phyloP scores from a whole-genome alignment of 2,329 filamentous ascomycete genomes.

The Penicillium hordei region DNA sequence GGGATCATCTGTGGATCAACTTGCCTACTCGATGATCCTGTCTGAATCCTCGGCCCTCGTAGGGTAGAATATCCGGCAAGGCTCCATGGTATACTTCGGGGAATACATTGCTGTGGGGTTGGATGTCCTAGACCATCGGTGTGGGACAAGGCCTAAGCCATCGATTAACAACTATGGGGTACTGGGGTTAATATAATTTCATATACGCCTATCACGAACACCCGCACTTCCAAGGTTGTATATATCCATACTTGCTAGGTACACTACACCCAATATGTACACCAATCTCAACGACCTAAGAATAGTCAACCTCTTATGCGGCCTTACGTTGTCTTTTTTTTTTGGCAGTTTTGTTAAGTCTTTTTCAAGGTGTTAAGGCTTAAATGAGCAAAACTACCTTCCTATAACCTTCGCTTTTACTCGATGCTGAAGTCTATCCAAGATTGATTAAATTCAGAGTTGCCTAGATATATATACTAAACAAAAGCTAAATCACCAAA shows the following conservation, averaged over 20 bases:
- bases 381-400: not conserved
- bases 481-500: not conserved
- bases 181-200: not conserved
- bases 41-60: not conserved
- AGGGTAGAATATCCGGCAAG: slow-evolving; percentile 4
- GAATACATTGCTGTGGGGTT: not conserved
- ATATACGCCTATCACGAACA: not conserved
- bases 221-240: not conserved
- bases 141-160: not conserved
- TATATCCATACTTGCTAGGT: too few species aligned
- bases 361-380: too few species aligned
- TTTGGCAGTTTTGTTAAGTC: not conserved
- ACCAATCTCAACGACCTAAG: too few species aligned
- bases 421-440: not conserved
- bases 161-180: not conserved
- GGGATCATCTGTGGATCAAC: not conserved
- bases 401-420: not conserved
- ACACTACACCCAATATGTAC: too few species aligned
- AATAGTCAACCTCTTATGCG: not conserved
- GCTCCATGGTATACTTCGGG: not conserved
- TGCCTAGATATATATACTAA: slow-evolving; percentile 3
- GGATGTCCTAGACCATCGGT: not conserved
- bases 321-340: not conserved
- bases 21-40: not conserved
- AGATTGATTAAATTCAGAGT: slow-evolving; percentile 2